Evolutionary conservation across 768 basidiomycete genomes (phyloP), one percentile per base, ranked within the genome.

Genomic region (Filobasidium floriforme): DNA sequence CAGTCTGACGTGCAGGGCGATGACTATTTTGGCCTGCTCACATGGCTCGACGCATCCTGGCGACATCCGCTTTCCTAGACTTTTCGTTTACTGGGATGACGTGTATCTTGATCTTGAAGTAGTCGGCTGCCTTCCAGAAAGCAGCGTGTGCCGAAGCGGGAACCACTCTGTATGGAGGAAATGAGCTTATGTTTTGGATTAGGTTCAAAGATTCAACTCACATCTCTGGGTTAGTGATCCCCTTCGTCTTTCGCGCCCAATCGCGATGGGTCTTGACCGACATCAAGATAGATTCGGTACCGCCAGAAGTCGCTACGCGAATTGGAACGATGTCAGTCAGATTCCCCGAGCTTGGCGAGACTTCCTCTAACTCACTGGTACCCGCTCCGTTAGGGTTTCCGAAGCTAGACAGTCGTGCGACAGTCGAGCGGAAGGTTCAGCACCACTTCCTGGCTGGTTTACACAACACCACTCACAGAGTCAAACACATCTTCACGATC

Each of bases 251-350:
- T 54, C 83, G 81, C 7, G 90, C 94, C 90, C 93, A 96, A 70
- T 97, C 92, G 15, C 92, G 85, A 63, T 99, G 87, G 0, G 92
- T 89, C 81, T 97, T 97, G 70, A 91, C 83, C 1, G 92, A 87
- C 92, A 97, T 92, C 59, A 99, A 81, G 71, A 98, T 97, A 24
- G 89, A 90, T 76, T 99, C 94, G 0, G 94, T 99, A 7, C 94
- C 94, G 15, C 94, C 94, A 0, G 88, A 88, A 0, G 94, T 99
- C 79, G 93, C 77, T 78, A 52, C 1, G 18, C 46, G 29, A 57
- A 15, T 15, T 57, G 5, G 26, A 57, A 7, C 54, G 22, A 1
- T 29, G 7, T 54, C 10, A 5, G n/a, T n/a, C 32, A 37, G 3
- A 37, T 37, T 9, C 32, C 32, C 3, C 3, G 32, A 9, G 32